phyloP scores from a whole-genome alignment of 75 land plant species.

The Isoetes taiwanensis region DNA sequence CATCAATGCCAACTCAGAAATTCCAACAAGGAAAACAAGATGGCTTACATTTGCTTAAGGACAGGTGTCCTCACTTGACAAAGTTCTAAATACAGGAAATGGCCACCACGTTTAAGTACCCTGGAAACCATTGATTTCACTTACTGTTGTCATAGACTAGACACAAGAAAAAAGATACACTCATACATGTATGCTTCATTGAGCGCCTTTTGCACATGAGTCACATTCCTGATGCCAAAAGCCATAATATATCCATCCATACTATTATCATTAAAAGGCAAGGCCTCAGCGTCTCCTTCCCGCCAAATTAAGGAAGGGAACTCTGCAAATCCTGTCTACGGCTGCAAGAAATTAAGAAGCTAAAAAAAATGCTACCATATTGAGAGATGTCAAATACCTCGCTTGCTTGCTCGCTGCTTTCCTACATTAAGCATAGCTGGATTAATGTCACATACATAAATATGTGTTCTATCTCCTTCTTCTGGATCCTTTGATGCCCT shows the following conservation, averaged over 20 bases:
- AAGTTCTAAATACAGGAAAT: slow-evolving; percentile 86
- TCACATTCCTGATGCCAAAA: slow-evolving; percentile 97
- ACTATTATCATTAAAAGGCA: slow-evolving; percentile 52
- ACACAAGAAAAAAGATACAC: neutral
- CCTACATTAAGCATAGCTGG: slow-evolving; percentile 84
- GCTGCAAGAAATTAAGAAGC: neutral
- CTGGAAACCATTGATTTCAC: too few species aligned
- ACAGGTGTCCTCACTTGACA: slow-evolving; percentile 76
- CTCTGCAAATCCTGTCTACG: slow-evolving; percentile 48
- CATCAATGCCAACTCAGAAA: too few species aligned
- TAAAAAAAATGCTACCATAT: neutral
- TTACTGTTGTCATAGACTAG: neutral
- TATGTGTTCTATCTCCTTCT: slow-evolving; percentile 45
- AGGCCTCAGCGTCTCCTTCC: slow-evolving; percentile 93
- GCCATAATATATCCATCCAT: slow-evolving; percentile 99
- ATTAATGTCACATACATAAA: slow-evolving; percentile 92
- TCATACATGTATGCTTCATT: slow-evolving; percentile 75
- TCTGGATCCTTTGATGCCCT: slow-evolving; percentile 28
- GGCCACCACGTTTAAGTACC: slow-evolving; percentile 75
- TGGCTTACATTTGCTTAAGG: slow-evolving; percentile 51
- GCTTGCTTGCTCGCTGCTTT: slow-evolving; percentile 52
- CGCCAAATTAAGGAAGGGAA: slow-evolving; percentile 54
- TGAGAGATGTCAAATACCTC: slow-evolving; percentile 36
- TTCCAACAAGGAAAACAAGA: too few species aligned
- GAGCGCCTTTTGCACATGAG: slow-evolving; percentile 88